phyloP scores from a whole-genome alignment of 2,329 filamentous ascomycete species.

The Sporothrix euskadiensis region DNA sequence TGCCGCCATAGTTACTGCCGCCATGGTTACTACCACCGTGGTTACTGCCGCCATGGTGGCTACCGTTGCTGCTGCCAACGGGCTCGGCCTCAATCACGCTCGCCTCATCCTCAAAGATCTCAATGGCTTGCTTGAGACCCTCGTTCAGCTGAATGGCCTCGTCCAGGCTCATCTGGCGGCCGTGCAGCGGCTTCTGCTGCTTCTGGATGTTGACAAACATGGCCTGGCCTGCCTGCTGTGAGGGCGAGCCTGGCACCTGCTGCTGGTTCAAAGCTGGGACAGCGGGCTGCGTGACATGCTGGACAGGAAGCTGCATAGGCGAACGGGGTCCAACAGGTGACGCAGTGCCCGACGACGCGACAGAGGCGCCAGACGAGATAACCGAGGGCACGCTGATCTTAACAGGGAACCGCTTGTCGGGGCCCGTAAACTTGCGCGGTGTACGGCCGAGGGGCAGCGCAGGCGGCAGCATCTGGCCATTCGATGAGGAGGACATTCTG shows the following conservation, averaged over 20 bases:
- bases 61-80: slow-evolving; percentile 29
- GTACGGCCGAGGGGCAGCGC: slow-evolving; percentile 43
- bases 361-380: slow-evolving; percentile 17
- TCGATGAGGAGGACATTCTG: slow-evolving; percentile 24
- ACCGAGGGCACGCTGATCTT: slow-evolving; percentile 49
- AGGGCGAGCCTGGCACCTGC: slow-evolving; percentile 28
- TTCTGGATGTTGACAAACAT: slow-evolving; percentile 32
- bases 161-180: slow-evolving; percentile 51
- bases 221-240: slow-evolving; percentile 21
- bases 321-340: slow-evolving; percentile 21
- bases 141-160: slow-evolving; percentile 57
- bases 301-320: slow-evolving; percentile 24
- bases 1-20: neutral
- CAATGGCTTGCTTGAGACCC: slow-evolving; percentile 59
- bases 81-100: slow-evolving; percentile 37
- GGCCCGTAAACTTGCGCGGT: slow-evolving; percentile 50
- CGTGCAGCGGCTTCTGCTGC: slow-evolving; percentile 34
- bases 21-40: neutral
- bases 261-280: neutral
- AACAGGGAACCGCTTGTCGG: slow-evolving; percentile 63
- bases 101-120: slow-evolving; percentile 61
- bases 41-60: slow-evolving; percentile 10
- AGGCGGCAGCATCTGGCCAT: slow-evolving; percentile 37
- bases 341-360: slow-evolving; percentile 22
- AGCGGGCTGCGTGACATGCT: neutral